These are phyloP conservation scores for Fonsecaea pedrosoi DNA, from an alignment of 2,329 filamentous ascomycete genomes.

Conservation along the genomic window DNA sequence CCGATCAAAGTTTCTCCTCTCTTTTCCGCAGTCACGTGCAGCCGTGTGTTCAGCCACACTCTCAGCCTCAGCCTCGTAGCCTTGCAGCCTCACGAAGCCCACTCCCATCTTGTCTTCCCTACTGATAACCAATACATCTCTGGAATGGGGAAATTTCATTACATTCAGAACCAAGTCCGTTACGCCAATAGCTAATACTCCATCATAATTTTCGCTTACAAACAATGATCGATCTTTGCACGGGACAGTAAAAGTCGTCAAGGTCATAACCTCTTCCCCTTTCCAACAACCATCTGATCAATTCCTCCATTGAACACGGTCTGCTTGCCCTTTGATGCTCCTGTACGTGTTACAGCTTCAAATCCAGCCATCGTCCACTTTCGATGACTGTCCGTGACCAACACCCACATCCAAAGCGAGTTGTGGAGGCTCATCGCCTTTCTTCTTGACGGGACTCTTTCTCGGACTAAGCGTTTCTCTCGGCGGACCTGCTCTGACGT, in stretches of 20 bases:
- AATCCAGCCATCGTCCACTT: conserved; percentile 38
- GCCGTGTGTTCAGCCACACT: neutral
- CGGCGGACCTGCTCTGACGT: conserved; percentile 68
- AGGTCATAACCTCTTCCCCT: conserved; percentile 18
- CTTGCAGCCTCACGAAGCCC: neutral
- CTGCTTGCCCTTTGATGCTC: neutral
- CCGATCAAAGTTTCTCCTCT: conserved; percentile 2
- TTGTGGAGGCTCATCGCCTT: conserved; percentile 59
- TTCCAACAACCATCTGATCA: neutral
- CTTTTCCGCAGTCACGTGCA: conserved; percentile 11
- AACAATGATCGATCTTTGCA: conserved; percentile 1
- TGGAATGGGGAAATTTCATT: neutral
- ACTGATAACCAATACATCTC: neutral
- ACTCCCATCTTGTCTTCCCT: no score
- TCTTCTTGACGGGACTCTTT: conserved; percentile 60
- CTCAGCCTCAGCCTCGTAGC: neutral
- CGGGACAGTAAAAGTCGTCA: conserved; percentile 11
- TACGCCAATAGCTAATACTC: conserved; percentile 11
- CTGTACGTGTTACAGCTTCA: conserved; percentile 11
- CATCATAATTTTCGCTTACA: neutral
- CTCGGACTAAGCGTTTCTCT: conserved; percentile 49
- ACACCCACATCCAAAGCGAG: conserved; percentile 59
- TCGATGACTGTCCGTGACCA: conserved; percentile 17
- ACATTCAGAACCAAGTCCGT: conserved; percentile 5
- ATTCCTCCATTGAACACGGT: neutral